Percentiles rank a stretch among this genome's conserved stretches.
phyloP scores from a whole-genome alignment of 2,329 filamentous ascomycete genomes.

The Boeremia lycopersici region DNA sequence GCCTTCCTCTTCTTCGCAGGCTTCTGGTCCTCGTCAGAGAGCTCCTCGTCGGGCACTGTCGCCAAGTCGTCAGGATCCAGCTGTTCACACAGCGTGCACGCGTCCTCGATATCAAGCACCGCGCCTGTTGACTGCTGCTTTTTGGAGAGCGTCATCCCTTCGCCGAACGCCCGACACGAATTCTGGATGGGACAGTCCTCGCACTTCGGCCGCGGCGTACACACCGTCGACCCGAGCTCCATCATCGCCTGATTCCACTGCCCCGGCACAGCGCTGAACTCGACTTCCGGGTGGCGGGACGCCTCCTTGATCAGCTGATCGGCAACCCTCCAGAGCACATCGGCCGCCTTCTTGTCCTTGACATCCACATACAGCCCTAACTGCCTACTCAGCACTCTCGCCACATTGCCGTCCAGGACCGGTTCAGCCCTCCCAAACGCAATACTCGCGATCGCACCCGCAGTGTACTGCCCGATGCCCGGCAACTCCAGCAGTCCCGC shows the following conservation, averaged over 20 bases:
- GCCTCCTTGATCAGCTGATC: slow-evolving; percentile 61
- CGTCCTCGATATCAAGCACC: slow-evolving; percentile 39
- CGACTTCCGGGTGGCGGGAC: slow-evolving; percentile 41
- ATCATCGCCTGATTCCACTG: slow-evolving; percentile 69
- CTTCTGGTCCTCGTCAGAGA: slow-evolving; percentile 19
- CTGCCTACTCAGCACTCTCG: slow-evolving; percentile 66
- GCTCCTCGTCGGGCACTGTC: slow-evolving; percentile 22
- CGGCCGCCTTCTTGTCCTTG: slow-evolving; percentile 61
- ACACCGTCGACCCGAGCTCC: slow-evolving; percentile 69
- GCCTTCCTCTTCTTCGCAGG: slow-evolving; percentile 34
- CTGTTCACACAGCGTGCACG: slow-evolving; percentile 35
- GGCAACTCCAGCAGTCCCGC: slow-evolving; percentile 59
- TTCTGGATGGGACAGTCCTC: slow-evolving; percentile 41
- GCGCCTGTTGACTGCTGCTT: slow-evolving; percentile 16
- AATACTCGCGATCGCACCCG: slow-evolving; percentile 66
- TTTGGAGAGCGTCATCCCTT: slow-evolving; percentile 32
- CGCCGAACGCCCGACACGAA: slow-evolving; percentile 42
- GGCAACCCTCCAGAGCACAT: slow-evolving; percentile 64
- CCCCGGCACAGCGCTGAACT: slow-evolving; percentile 59
- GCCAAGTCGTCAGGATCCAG: slow-evolving; percentile 41
- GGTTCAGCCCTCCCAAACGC: slow-evolving; percentile 65
- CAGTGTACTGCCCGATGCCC: slow-evolving; percentile 67
- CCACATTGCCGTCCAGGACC: slow-evolving; percentile 69
- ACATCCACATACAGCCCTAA: slow-evolving; percentile 63
- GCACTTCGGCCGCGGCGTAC: slow-evolving; percentile 65